Base-by-base conservation (phyloP, 306 rosid genomes). In the Cercis canadensis region DNA sequence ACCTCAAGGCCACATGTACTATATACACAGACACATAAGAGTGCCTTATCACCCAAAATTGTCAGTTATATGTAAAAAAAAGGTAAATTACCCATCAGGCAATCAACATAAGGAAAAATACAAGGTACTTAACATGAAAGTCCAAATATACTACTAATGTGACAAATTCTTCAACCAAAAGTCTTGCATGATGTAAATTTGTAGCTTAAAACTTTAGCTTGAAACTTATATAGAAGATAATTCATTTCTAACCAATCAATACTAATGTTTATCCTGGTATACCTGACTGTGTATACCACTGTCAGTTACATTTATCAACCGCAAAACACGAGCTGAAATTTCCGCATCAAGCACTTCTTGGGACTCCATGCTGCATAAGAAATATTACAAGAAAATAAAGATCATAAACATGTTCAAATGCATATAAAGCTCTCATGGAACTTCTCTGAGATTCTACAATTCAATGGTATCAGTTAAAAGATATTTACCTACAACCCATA, bases 301-400 rank as follows among this genome's bases (percentile, higher is more conserved):
- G 81, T 93, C 98, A 52, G 92, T 90, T 62, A 90, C 90, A 78
- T 87, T 93, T 74, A 93, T 87, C 78, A 93, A 74, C 78, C 88
- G 98, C 79, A 93, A 82, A 76, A 93, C 91, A 70, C 97, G 98
- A 65, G 98, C 98, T 50, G 98, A 90, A 67, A 93, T 88, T 86
- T 93, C 98, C 3, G 97, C 98, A 84, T 93, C 98, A 58, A 88
- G 92, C 73, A 88, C 90, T 84, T 93, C 98, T 65, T 90, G 98
- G 18, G 97, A 87, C 72, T 93, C 98, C 75, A 75, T 75, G 80
- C 98, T 93, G 81, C 81, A 77, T 40, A 65, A 70, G 64, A 82
- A 72, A 87, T 52, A 37, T 53, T 54, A 31, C 29, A 60, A 64
- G 39, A 68, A 73, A 59, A 54, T 52, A 18, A 70, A 62, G 43